phyloP scores from a whole-genome alignment of 768 basidiomycete genomes.

The Lentinula edodes region DNA sequence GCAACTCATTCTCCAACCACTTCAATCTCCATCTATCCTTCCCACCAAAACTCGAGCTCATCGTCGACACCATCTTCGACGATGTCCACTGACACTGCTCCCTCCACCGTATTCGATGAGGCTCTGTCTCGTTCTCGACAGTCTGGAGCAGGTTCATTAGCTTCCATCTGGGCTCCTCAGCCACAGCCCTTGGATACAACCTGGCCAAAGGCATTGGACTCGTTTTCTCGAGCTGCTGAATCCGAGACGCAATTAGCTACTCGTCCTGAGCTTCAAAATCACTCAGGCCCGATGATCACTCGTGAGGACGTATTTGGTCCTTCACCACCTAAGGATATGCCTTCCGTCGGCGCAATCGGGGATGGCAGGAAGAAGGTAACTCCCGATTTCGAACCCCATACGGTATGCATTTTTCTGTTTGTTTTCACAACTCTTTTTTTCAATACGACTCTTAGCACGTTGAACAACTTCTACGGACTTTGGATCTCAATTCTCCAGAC shows the following conservation, averaged over 20 bases:
- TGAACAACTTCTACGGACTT: slow-evolving; percentile 72
- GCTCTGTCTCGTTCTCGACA: slow-evolving; percentile 8
- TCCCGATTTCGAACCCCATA: slow-evolving; percentile 49
- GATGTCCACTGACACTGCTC: slow-evolving; percentile 4
- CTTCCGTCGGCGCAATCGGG: slow-evolving; percentile 75
- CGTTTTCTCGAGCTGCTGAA: slow-evolving; percentile 51
- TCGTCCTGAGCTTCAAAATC: slow-evolving; percentile 20
- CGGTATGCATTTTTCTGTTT: slow-evolving; percentile 30
- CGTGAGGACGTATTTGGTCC: slow-evolving; percentile 68
- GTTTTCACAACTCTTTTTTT: slow-evolving; percentile 16
- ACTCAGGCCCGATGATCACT: slow-evolving; percentile 26
- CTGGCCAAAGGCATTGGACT: slow-evolving; percentile 65
- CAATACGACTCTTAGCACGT: slow-evolving; percentile 50
- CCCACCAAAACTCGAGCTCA: not conserved
- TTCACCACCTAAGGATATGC: slow-evolving; percentile 45
- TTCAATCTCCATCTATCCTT: not conserved
- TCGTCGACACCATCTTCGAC: slow-evolving; percentile 4
- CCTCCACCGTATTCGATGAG: slow-evolving; percentile 1
- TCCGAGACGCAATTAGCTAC: slow-evolving; percentile 22
- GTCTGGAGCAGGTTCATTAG: slow-evolving; percentile 16
- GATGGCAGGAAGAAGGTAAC: slow-evolving; percentile 67
- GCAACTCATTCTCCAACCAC: slow-evolving; percentile 2
- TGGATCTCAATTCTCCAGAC: slow-evolving; percentile 75
- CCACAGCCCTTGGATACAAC: slow-evolving; percentile 60
- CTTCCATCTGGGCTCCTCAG: slow-evolving; percentile 82